phyloP scores from a whole-genome alignment of 2,329 filamentous ascomycete species.

The Sclerotinia glacialis region DNA sequence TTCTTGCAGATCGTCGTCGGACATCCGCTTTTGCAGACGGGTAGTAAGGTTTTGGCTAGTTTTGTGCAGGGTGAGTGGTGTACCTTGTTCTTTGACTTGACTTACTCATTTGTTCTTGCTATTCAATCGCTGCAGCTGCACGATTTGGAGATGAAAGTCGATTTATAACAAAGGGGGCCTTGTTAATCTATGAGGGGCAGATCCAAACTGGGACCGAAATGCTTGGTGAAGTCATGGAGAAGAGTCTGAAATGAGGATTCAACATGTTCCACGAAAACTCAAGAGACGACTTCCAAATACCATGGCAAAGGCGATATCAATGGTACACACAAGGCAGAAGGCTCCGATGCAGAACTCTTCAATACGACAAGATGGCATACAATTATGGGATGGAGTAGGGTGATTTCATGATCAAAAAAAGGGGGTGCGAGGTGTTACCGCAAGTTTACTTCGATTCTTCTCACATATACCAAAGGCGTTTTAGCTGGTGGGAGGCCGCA shows the following conservation, averaged over 20 bases:
- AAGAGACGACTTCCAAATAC: slow-evolving; percentile 43
- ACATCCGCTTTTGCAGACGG: slow-evolving; percentile 93
- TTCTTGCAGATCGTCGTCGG: slow-evolving; percentile 98
- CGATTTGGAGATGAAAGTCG: neutral
- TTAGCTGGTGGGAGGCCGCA: slow-evolving; percentile 15
- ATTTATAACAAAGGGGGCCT: neutral
- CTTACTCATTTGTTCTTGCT: neutral
- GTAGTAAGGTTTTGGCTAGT: slow-evolving; percentile 90
- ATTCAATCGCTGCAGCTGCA: slow-evolving; percentile 7
- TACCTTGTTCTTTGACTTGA: slow-evolving; percentile 12
- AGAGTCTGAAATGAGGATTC: slow-evolving; percentile 28
- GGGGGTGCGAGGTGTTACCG: neutral
- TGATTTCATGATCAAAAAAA: slow-evolving; percentile 4
- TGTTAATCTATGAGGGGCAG: slow-evolving; percentile 43
- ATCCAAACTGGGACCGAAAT: slow-evolving; percentile 88
- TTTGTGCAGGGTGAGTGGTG: slow-evolving; percentile 85
- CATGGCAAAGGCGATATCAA: slow-evolving; percentile 19
- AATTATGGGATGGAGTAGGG: slow-evolving; percentile 1
- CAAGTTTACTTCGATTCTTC: slow-evolving; percentile 10
- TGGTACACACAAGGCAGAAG: slow-evolving; percentile 14
- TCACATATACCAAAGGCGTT: slow-evolving; percentile 20
- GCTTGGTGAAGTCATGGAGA: slow-evolving; percentile 62
- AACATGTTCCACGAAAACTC: slow-evolving; percentile 44
- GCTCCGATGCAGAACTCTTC: slow-evolving; percentile 1
- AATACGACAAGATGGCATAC: slow-evolving; percentile 9